phyloP scores from a whole-genome alignment of 225 moss, liverwort and hornwort species.

The Rhytidiadelphus loreus region DNA sequence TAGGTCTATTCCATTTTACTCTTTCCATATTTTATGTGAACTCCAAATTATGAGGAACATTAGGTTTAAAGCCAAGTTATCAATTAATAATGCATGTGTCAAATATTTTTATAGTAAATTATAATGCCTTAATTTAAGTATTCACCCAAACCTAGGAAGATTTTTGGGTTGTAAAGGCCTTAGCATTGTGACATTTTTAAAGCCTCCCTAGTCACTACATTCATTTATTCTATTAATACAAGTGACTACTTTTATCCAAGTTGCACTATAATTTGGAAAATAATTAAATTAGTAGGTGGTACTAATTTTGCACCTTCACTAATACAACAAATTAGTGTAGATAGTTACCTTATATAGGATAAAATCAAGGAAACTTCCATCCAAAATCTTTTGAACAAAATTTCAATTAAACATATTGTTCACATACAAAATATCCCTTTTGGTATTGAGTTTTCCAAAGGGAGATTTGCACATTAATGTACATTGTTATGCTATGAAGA shows the following conservation, averaged over 20 bases:
- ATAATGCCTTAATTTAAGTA: neutral
- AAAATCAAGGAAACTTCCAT: neutral
- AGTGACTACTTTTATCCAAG: neutral
- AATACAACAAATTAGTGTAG: neutral
- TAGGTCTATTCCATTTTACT: neutral
- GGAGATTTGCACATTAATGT: neutral
- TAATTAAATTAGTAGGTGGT: neutral
- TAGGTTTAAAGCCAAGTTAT: neutral
- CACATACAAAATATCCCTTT: rapidly evolving
- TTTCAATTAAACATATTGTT: neutral
- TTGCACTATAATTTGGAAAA: neutral
- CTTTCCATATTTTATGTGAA: neutral
- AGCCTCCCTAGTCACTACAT: no score
- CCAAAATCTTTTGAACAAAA: neutral
- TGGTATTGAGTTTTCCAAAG: no score
- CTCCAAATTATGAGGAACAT: neutral
- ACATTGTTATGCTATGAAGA: neutral
- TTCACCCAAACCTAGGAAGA: neutral
- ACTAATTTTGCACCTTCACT: no score
- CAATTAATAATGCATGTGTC: neutral
- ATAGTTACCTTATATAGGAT: neutral
- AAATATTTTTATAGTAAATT: neutral
- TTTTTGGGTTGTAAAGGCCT: neutral
- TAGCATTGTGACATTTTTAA: neutral
- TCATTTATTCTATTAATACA: neutral